A percentile compares a stretch with the other conserved stretches of the same genome.
Conservation (phyloP, 768 basidiomycete genomes). For the Lactifluus echinatus region DNA sequence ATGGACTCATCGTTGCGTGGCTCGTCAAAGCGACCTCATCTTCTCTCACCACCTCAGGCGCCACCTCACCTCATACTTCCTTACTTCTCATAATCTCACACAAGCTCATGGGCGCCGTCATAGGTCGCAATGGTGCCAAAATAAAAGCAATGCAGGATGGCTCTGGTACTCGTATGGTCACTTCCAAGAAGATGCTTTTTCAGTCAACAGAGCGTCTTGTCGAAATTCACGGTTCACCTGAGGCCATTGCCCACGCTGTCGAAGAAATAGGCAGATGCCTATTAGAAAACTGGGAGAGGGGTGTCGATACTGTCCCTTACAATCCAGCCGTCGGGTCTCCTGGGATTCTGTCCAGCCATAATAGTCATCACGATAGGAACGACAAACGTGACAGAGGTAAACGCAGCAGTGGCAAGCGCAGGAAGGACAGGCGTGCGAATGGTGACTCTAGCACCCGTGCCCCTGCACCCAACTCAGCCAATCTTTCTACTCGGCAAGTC, state of each 20-base stretch:
- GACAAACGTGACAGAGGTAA: background rate
- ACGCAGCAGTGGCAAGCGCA: background rate
- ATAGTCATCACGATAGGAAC: background rate
- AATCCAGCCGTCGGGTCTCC: conserved; percentile 72
- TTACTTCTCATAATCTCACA: conserved; percentile 97
- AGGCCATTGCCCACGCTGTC: conserved; percentile 86
- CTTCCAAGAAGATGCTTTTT: conserved; percentile 97
- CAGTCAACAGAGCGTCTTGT: conserved; percentile 99
- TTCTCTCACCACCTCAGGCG: conserved; percentile 59
- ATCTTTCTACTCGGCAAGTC: conserved; percentile 95
- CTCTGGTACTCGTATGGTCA: conserved; percentile 95
- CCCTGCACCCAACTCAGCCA: conserved; percentile 38
- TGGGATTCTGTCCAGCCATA: conserved; percentile 39
- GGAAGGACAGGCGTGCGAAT: conserved; percentile 44
- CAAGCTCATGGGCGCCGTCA: conserved; percentile 98
- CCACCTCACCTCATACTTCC: conserved; percentile 60
- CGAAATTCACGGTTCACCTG: conserved; percentile 91
- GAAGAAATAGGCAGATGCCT: conserved; percentile 94
- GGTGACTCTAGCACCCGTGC: conserved; percentile 45
- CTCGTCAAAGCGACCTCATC: conserved; percentile 34
- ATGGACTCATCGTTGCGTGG: conserved; percentile 70
- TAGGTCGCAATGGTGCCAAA: conserved; percentile 91
- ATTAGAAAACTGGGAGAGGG: conserved; percentile 94
- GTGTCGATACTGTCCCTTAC: conserved; percentile 88
- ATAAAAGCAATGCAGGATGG: conserved; percentile 98